Evolutionary conservation across 441 rosid genomes (phyloP), one percentile per base, ranked within the genome.

Genomic region (Corymbia citriodora): DNA sequence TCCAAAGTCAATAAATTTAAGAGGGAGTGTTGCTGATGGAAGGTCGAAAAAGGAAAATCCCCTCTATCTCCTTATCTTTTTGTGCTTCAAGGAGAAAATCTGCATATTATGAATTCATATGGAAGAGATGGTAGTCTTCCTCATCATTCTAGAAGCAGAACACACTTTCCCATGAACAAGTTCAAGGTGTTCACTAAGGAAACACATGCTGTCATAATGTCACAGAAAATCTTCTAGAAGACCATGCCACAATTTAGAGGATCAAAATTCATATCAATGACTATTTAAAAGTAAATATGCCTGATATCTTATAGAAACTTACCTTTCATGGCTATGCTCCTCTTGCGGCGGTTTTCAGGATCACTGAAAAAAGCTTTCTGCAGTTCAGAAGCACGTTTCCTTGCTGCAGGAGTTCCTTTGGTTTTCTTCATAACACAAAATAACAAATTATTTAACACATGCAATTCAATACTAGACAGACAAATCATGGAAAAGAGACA

Each of bases 261-360:
- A 83, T 12, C 63, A 87, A 63, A 54, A 88, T 7, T 36, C n/a
- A 53, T 21, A 52, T 48, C 57, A 87, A 55, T 55, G n/a, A 68
- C 36, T 31, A 90, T 89, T 29, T 86, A 55, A 50, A 53, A 72
- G 3, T 25, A 88, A 88, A 87, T 40, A 83, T 72, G 74, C 54
- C 55, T 59, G 17, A 87, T 88, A 89, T 70, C 21, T 83, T 52
- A 7, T 81, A 63, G 72, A 55, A 89, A 87, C 82, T 68, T 61
- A 97, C 99, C 99, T 96, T 95, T 96, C 99, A 98, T 97, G 90
- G 99, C 93, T 91, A 96, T 90, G 96, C 99, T 97, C 91, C 98
- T 93, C 92, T 94, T 95, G 90, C 87, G 94, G 48, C 99, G 99
- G 91, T 98, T 98, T 92, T 95, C 95, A 23, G 97, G 97, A 87